Evolutionary conservation across 2,329 filamentous ascomycete species (phyloP).

Genomic region (Fusarium tjaetaba): DNA sequence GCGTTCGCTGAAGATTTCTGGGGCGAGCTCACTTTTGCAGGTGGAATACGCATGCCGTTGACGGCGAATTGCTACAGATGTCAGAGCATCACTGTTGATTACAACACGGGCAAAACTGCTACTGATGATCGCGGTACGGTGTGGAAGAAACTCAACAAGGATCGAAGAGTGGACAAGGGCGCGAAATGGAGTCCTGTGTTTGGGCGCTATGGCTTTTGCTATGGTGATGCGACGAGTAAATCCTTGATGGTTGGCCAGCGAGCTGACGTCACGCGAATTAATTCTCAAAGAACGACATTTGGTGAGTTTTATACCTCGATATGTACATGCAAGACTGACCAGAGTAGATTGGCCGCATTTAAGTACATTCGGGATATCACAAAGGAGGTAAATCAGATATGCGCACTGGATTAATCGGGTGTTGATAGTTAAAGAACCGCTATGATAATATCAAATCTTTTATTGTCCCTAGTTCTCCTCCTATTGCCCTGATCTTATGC

Average conservation of each 20-base stretch:
- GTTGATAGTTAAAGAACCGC: accelerated
- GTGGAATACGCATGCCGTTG: conserved; percentile 29
- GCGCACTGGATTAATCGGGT: neutral
- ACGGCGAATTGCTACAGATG: conserved; percentile 40
- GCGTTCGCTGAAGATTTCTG: conserved; percentile 38
- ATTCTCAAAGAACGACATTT: conserved; percentile 30
- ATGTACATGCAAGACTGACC: neutral
- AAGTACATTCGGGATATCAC: conserved; percentile 19
- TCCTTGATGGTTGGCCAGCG: conserved; percentile 18
- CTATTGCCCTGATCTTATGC: neutral
- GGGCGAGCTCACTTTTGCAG: conserved; percentile 31
- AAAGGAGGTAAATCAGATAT: conserved; percentile 11
- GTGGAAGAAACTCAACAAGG: conserved; percentile 42
- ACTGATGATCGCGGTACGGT: conserved; percentile 30
- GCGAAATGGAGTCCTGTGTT: conserved; percentile 41
- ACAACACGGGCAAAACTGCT: conserved; percentile 33
- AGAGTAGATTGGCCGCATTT: conserved; percentile 34
- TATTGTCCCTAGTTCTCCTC: neutral
- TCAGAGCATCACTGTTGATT: conserved; percentile 42
- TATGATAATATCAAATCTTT: neutral
- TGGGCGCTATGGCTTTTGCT: conserved; percentile 40
- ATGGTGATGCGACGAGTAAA: conserved; percentile 9
- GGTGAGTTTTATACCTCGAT: conserved; percentile 3
- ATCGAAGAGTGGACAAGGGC: conserved; percentile 35
- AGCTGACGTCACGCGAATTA: conserved; percentile 21